A percentile compares a stretch with the other conserved stretches of the same genome.
Conservation (phyloP, 78 protist species). For the Dictyostelium capitatum region DNA sequence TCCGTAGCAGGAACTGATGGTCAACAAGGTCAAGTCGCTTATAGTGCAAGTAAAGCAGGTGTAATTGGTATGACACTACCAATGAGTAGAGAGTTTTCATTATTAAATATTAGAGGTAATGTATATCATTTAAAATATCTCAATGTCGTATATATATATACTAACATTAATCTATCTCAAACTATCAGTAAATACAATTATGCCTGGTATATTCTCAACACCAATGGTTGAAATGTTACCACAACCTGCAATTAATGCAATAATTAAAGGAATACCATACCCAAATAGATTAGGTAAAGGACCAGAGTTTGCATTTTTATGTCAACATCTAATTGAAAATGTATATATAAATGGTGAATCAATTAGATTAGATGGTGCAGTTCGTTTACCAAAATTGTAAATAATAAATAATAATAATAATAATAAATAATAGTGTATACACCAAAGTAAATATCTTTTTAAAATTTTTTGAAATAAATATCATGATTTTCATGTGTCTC, state of each 20-base stretch:
- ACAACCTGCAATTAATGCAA: constrained; percentile 48
- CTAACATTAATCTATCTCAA: no score
- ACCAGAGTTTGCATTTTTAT: constrained; percentile 83
- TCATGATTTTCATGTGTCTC: no score
- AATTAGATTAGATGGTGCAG: constrained; percentile 92
- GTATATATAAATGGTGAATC: constrained; percentile 89
- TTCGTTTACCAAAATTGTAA: constrained; percentile 51
- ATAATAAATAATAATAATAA: not conserved
- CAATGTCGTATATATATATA: no score
- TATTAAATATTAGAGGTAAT: constrained; percentile 80
- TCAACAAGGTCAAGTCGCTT: constrained; percentile 94
- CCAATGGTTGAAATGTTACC: constrained; percentile 85
- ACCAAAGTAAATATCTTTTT: not conserved
- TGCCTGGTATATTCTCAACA: constrained; percentile 90
- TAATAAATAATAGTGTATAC: not conserved
- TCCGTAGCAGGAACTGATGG: constrained; percentile 93
- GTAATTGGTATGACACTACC: constrained; percentile 88
- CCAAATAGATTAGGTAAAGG: constrained; percentile 90
- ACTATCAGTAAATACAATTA: constrained; percentile 81
- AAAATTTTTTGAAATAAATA: not conserved
- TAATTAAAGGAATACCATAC: constrained; percentile 61
- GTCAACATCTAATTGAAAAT: constrained; percentile 81
- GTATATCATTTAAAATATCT: no score
- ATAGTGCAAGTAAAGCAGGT: constrained; percentile 91
- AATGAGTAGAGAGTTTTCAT: constrained; percentile 86